Percentiles rank a stretch among this genome's conserved stretches.
These are phyloP conservation scores for Nitzschia palea DNA, from an alignment of 108 stramenopile genomes.

Conservation along the genomic window DNA sequence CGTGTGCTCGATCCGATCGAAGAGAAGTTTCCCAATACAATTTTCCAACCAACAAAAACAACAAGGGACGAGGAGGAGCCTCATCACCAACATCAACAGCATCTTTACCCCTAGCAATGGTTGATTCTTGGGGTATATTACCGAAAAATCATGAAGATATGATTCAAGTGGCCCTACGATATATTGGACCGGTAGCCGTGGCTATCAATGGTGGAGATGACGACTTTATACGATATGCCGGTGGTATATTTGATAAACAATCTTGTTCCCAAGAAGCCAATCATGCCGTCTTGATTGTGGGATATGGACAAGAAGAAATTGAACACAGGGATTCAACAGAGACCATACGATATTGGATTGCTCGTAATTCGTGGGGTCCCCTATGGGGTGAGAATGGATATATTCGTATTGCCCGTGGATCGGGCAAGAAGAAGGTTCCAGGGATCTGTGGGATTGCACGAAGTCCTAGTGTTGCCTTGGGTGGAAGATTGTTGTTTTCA, in stretches of 20 bases:
- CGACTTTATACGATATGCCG: conserved; percentile 57
- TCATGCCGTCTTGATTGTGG: conserved; percentile 59
- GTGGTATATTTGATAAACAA: conserved; percentile 54
- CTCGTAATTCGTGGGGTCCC: conserved; percentile 69
- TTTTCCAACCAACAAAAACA: too few species aligned
- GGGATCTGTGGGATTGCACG: conserved; percentile 78
- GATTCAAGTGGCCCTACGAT: conserved; percentile 65
- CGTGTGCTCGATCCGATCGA: background rate
- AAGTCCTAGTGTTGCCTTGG: conserved; percentile 73
- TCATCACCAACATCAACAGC: conserved; percentile 31
- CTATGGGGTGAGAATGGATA: conserved; percentile 81
- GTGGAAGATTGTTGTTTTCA: conserved; percentile 30
- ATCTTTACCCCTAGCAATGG: conserved; percentile 66
- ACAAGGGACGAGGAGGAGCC: conserved; percentile 21
- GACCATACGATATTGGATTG: conserved; percentile 62
- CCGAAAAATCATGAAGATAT: conserved; percentile 64
- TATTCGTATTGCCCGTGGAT: conserved; percentile 52
- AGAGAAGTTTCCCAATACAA: too few species aligned
- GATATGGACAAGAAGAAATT: conserved; percentile 13
- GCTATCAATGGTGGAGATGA: conserved; percentile 71
- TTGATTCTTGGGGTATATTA: conserved; percentile 69
- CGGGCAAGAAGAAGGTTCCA: conserved; percentile 44
- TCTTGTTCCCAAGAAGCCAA: conserved; percentile 60
- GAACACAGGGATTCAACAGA: background rate
- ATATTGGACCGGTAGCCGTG: conserved; percentile 79